Conservation (phyloP, 768 basidiomycete species). For the Lanmaoa rubissima region DNA sequence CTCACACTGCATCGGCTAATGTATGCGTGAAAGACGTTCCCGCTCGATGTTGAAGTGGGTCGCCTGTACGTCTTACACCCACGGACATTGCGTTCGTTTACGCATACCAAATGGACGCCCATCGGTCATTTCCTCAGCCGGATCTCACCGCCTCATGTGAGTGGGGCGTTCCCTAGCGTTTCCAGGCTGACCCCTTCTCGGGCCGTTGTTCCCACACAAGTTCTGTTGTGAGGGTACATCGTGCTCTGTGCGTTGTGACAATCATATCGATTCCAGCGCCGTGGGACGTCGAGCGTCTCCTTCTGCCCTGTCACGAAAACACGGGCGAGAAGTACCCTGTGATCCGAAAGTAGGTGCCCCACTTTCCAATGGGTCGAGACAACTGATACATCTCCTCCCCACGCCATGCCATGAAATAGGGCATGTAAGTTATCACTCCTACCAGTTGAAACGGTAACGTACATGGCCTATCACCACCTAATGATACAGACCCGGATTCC, state of each 20-base stretch:
- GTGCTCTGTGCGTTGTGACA: background rate
- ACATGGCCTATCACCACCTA: slow-evolving; percentile 17
- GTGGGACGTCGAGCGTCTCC: background rate
- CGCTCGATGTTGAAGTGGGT: slow-evolving; percentile 8
- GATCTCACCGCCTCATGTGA: slow-evolving; percentile 5
- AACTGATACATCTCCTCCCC: background rate
- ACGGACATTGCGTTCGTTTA: background rate
- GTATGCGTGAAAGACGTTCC: background rate
- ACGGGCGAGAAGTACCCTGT: background rate
- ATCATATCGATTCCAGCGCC: background rate
- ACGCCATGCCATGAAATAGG: background rate
- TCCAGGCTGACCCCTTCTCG: background rate
- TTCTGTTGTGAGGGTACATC: background rate
- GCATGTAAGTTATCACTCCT: slow-evolving; percentile 10
- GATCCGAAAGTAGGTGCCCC: slow-evolving; percentile 11
- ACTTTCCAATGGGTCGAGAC: slow-evolving; percentile 14
- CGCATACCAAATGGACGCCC: background rate
- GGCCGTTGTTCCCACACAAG: background rate
- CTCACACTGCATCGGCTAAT: background rate
- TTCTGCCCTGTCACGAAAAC: background rate
- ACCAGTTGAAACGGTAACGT: slow-evolving; percentile 10
- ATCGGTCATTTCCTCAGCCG: background rate
- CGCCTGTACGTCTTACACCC: slow-evolving; percentile 1
- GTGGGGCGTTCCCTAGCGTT: background rate
- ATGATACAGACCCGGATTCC: slow-evolving; percentile 24